A percentile compares a stretch with the other conserved stretches of the same genome.
These are phyloP conservation scores for Primulina huaijiensis DNA, from an alignment of 257 asterid genomes.

Conservation along the genomic window DNA sequence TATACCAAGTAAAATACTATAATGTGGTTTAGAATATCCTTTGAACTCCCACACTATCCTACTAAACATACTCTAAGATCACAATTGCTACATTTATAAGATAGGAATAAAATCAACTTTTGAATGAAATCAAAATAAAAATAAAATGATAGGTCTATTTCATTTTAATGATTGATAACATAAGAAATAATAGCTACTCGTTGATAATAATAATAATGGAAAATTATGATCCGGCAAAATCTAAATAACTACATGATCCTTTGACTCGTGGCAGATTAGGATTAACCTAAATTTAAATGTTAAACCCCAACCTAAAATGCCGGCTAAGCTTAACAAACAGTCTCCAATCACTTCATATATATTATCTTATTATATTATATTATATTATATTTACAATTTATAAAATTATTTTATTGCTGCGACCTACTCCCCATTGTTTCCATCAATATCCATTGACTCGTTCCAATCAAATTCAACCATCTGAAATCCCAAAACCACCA, in stretches of 20 bases:
- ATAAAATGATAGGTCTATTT: no score
- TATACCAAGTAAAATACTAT: no score
- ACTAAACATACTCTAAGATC: no score
- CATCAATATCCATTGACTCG: conserved; percentile 18
- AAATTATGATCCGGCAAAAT: conserved; percentile 9
- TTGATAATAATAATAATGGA: not conserved
- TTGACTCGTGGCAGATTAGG: conserved; percentile 38
- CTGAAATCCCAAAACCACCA: conserved; percentile 26
- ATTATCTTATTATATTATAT: not conserved
- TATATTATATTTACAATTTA: no score
- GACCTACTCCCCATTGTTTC: conserved; percentile 23
- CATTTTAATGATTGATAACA: no score
- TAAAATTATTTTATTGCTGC: not conserved
- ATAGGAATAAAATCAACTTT: no score
- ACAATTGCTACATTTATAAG: no score
- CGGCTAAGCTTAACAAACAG: conserved; percentile 48
- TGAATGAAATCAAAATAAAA: no score
- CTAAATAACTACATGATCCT: conserved; percentile 12
- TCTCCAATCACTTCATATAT: not conserved
- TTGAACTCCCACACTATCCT: no score
- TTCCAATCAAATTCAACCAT: conserved; percentile 1
- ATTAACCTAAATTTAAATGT: conserved; percentile 23
- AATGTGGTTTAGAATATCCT: no score
- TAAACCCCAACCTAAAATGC: conserved; percentile 33
- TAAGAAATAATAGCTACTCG: no score